These are phyloP conservation scores for Elymus sibiricus DNA, from an alignment of 176 grass and related monocot genomes.

Conservation along the genomic window DNA sequence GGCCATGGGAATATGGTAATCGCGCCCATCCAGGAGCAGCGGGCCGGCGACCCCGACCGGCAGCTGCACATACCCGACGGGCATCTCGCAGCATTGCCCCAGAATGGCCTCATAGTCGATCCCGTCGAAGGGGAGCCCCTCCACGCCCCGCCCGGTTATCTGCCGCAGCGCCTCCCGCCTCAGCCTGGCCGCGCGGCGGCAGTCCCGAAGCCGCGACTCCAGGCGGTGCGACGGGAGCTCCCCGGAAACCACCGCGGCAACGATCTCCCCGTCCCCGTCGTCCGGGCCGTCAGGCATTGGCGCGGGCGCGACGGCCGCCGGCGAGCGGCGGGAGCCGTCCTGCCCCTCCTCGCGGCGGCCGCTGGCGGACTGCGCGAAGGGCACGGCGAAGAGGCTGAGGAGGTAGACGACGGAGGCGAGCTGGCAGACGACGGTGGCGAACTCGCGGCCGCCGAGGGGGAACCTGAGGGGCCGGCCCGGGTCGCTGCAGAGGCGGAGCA, in stretches of 20 bases:
- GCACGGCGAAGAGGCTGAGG: constrained; percentile 36
- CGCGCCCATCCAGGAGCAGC: constrained; percentile 49
- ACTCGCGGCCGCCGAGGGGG: constrained; percentile 49
- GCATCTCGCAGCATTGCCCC: constrained; percentile 74
- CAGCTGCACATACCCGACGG: constrained; percentile 63
- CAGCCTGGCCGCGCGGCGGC: constrained; percentile 45
- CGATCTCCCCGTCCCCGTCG: constrained; percentile 58
- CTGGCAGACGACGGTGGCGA: constrained; percentile 48
- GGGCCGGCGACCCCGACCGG: constrained; percentile 67
- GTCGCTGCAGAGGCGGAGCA: constrained; percentile 60
- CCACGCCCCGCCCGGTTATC: constrained; percentile 48
- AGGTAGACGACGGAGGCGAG: constrained; percentile 54
- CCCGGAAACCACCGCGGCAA: constrained; percentile 40
- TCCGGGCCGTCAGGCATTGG: constrained; percentile 36
- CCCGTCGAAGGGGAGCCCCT: constrained; percentile 61
- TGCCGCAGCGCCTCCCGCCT: constrained; percentile 63
- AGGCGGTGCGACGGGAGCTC: constrained; percentile 47
- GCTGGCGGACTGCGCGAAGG: constrained; percentile 22
- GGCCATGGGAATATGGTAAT: constrained; percentile 66
- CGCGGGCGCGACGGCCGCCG: background rate
- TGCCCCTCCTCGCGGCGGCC: background rate
- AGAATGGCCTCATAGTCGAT: constrained; percentile 64
- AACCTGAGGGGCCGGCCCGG: constrained; percentile 24
- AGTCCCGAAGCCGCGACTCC: constrained; percentile 48
- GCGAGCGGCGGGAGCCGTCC: background rate